Evolutionary conservation across 208 protist species (phyloP), one percentile per base, ranked within the genome.

Genomic region (Polymyxa betae): DNA sequence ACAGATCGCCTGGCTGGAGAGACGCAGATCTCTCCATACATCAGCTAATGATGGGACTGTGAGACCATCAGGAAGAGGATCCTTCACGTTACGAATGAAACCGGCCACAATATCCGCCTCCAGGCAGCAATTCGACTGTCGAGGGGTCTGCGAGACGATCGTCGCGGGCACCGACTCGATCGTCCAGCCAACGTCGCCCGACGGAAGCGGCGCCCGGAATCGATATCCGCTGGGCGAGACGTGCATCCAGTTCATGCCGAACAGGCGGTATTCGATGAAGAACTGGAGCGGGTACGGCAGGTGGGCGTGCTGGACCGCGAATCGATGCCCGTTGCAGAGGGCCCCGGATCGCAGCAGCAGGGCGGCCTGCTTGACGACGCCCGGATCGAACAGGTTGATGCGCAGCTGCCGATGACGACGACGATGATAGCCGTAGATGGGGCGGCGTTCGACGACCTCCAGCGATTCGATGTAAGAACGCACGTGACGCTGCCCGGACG

Each of bases 271-370:
- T 29, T 66, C 54, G 54, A 66, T 66, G 29, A 66, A 66, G 54
- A 66, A 66, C 29, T 66, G 54, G 20, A 66, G 54, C 54, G 54
- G 16, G 54, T 66, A 66, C 54, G 54, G 54, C 20, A 66, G 20
- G 29, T 66, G 54, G 16, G 54, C 54, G 54, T 66, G 54, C 54
- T 66, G 54, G 54, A 66, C 54, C 20, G 29, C 20, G 54, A 66
- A 66, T 16, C 54, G 54, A 66, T 66, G 54, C 54, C 54, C 54
- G 54, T 66, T 66, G 54, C 16, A 66, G 54, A 66, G 54, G 16
- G 54, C 29, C 29, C 54, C 54, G 29, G 54, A 66, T 16, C 54
- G 54, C 29, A 66, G 29, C 54, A 66, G 54, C 20, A 29, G 20
- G 54, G 54, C 54, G 20, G 29, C 54, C 16, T 16, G 20, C 54